Evolutionary conservation across 2,329 filamentous ascomycete species (phyloP).

Genomic region (Penicillium psychrosexuale): DNA sequence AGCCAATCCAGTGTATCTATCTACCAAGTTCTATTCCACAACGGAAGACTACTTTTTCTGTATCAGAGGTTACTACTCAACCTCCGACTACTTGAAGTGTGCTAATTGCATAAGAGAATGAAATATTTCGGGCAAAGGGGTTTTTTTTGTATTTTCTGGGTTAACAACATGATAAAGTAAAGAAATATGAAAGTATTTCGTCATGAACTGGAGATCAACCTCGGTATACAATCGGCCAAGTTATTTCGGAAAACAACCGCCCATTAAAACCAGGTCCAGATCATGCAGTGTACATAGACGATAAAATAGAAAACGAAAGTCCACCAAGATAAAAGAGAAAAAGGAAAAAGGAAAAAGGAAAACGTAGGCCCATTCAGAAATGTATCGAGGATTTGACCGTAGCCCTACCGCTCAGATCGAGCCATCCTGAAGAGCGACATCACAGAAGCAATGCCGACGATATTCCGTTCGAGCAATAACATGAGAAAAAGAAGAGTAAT

Average conservation of each 20-base stretch:
- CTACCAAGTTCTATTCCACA: not conserved
- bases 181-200: not conserved
- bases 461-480: not conserved
- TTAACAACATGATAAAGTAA: not conserved
- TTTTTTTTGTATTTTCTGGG: not conserved
- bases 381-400: not conserved
- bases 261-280: not conserved
- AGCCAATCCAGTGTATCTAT: not conserved
- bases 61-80: no score
- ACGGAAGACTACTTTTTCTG: not conserved
- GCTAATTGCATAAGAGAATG: not conserved
- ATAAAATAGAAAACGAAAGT: not conserved
- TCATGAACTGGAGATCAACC: not conserved
- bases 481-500: not conserved
- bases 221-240: not conserved
- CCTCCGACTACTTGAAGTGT: not conserved
- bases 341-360: not conserved
- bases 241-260: not conserved
- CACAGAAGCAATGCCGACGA: not conserved
- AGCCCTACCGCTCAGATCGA: not conserved
- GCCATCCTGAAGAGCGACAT: not conserved
- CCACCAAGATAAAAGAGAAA: not conserved
- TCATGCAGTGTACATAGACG: not conserved
- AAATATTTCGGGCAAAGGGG: not conserved
- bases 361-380: not conserved